Percentiles rank a stretch among this genome's conserved stretches.
These are phyloP conservation scores for Hypericum androsaemum DNA, from an alignment of 345 rosid genomes.

Conservation along the genomic window DNA sequence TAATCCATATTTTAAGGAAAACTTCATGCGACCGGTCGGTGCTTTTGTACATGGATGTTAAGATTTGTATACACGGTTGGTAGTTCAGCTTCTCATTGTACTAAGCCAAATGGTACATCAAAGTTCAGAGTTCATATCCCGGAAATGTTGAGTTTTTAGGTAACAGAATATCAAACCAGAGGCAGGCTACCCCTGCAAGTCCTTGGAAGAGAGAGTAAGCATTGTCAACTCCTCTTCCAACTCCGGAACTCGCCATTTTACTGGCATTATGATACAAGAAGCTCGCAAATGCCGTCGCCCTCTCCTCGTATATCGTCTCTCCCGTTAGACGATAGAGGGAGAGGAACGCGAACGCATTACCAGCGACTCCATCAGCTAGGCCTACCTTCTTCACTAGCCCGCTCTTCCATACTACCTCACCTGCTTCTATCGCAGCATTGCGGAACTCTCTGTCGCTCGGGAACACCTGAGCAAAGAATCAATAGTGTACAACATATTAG, in stretches of 20 bases:
- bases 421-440: slow-evolving; percentile 81
- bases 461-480: slow-evolving; percentile 32
- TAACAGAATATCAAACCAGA: slow-evolving; percentile 57
- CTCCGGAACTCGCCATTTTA: slow-evolving; percentile 14
- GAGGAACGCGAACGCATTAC: slow-evolving; percentile 77
- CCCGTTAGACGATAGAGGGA: slow-evolving; percentile 68
- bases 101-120: too few relatives aligned
- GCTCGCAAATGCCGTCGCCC: slow-evolving; percentile 71
- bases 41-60: too few relatives aligned
- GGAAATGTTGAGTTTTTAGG: slow-evolving; percentile 57
- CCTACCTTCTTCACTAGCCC: slow-evolving; percentile 75
- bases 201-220: slow-evolving; percentile 68
- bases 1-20: too few relatives aligned
- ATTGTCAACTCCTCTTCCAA: slow-evolving; percentile 16
- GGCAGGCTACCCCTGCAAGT: slow-evolving; percentile 58
- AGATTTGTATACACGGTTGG: too few relatives aligned
- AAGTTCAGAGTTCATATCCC: slow-evolving; percentile 52
- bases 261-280: slow-evolving; percentile 44
- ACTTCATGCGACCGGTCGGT: too few relatives aligned
- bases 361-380: slow-evolving; percentile 68
- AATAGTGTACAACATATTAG: neutral
- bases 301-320: slow-evolving; percentile 57
- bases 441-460: slow-evolving; percentile 65
- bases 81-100: too few relatives aligned
- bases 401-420: slow-evolving; percentile 91